phyloP scores from a whole-genome alignment of 2,329 filamentous ascomycete species.

The Neonectria faginata region DNA sequence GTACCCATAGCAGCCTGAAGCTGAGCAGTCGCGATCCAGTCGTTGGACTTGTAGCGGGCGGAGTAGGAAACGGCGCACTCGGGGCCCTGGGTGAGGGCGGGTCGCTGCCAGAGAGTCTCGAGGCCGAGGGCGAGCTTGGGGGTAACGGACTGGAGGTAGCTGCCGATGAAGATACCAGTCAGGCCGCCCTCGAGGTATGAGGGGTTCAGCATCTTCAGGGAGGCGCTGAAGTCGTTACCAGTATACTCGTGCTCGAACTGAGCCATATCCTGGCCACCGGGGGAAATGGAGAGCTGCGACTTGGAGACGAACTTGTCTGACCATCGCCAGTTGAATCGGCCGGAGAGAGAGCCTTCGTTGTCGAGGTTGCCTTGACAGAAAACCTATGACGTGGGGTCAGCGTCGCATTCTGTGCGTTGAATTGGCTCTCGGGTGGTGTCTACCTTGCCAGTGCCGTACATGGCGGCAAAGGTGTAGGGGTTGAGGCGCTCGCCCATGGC shows the following conservation, averaged over 20 bases:
- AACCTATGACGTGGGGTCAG: slow-evolving; percentile 67
- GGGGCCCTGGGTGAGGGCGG: slow-evolving; percentile 85
- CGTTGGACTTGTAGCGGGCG: slow-evolving; percentile 87
- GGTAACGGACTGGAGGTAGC: slow-evolving; percentile 94
- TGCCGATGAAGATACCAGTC: slow-evolving; percentile 95
- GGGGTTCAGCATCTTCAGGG: slow-evolving; percentile 95
- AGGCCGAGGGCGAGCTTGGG: slow-evolving; percentile 87
- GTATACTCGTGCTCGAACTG: slow-evolving; percentile 97
- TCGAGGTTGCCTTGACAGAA: slow-evolving; percentile 97
- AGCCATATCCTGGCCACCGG: slow-evolving; percentile 85
- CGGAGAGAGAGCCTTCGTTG: slow-evolving; percentile 88
- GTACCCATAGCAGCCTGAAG: slow-evolving; percentile 85
- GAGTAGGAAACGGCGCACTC: slow-evolving; percentile 92
- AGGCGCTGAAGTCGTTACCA: slow-evolving; percentile 92
- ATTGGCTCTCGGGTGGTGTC: slow-evolving; percentile 18
- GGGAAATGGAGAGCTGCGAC: slow-evolving; percentile 85
- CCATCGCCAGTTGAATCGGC: slow-evolving; percentile 95
- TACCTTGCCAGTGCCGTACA: slow-evolving; percentile 95
- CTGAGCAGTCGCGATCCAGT: slow-evolving; percentile 94
- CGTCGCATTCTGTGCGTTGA: slow-evolving; percentile 21
- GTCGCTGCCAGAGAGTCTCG: slow-evolving; percentile 94
- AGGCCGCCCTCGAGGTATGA: slow-evolving; percentile 90
- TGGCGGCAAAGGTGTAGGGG: slow-evolving; percentile 93
- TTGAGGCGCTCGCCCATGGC: slow-evolving; percentile 93
- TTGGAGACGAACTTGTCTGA: slow-evolving; percentile 83